A percentile compares a stretch with the other conserved stretches of the same genome.
phyloP scores from a whole-genome alignment of 192 early-diverging fungal species.

The Coemansia aciculifera region DNA sequence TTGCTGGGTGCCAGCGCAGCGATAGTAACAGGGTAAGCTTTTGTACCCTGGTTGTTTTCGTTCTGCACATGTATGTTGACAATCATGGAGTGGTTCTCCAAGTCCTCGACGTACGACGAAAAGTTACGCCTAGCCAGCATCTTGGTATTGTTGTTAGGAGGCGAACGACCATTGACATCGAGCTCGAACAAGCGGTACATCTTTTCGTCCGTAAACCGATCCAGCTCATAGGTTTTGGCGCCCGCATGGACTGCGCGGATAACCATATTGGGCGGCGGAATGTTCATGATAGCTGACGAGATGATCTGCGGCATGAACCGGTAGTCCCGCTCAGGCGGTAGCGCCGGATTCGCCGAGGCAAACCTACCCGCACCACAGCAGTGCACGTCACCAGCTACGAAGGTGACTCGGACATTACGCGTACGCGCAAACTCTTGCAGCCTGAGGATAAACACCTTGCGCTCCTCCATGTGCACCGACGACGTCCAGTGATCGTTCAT shows the following conservation, averaged over 20 bases:
- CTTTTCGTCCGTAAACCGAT: slow-evolving; percentile 64
- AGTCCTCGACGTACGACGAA: slow-evolving; percentile 55
- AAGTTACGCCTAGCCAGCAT: slow-evolving; percentile 63
- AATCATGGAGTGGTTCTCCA: slow-evolving; percentile 34
- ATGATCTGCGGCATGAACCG: slow-evolving; percentile 79
- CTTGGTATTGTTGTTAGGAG: slow-evolving; percentile 55
- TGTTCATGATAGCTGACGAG: slow-evolving; percentile 79
- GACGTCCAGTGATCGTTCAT: slow-evolving; percentile 81
- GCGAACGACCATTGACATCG: slow-evolving; percentile 66
- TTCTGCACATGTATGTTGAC: slow-evolving; percentile 62
- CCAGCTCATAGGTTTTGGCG: slow-evolving; percentile 59
- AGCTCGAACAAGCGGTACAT: slow-evolving; percentile 72
- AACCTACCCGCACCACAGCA: slow-evolving; percentile 66
- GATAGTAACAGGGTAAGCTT: slow-evolving; percentile 56
- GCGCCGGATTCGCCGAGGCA: slow-evolving; percentile 55
- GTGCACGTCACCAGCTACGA: slow-evolving; percentile 81
- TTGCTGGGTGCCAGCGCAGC: slow-evolving; percentile 26
- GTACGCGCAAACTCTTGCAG: slow-evolving; percentile 67
- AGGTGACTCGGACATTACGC: slow-evolving; percentile 68
- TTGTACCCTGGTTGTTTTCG: slow-evolving; percentile 49
- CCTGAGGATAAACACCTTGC: slow-evolving; percentile 61
- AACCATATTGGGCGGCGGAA: slow-evolving; percentile 72
- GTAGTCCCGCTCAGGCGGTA: slow-evolving; percentile 62
- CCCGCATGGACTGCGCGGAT: slow-evolving; percentile 66
- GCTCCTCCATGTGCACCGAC: slow-evolving; percentile 68